Percentiles rank a stretch among this genome's conserved stretches.
phyloP scores from a whole-genome alignment of 441 rosid species.

The Mallotus japonicus region DNA sequence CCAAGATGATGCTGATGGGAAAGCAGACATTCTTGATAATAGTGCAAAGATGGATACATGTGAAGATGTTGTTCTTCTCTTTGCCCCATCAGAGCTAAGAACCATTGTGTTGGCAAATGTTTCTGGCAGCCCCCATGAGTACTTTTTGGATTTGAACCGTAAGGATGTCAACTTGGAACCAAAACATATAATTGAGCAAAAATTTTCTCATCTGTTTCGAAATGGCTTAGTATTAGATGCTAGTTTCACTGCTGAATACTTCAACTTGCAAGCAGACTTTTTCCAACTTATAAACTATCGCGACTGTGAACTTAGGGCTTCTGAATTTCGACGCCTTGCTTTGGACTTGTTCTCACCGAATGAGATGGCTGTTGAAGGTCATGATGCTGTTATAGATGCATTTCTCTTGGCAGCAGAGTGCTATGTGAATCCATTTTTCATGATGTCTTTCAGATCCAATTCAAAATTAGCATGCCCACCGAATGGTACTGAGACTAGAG shows the following conservation, averaged over 20 bases:
- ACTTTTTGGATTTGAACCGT: constrained; percentile 29
- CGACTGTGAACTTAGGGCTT: constrained; percentile 78
- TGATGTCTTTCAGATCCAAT: constrained; percentile 48
- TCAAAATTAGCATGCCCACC: constrained; percentile 27
- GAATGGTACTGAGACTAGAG: constrained; percentile 26
- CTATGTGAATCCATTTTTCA: constrained; percentile 78
- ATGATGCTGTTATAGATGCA: constrained; percentile 84
- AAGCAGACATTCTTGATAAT: constrained; percentile 47
- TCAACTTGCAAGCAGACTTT: constrained; percentile 69
- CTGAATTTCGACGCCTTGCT: constrained; percentile 80
- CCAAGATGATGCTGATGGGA: constrained; percentile 56
- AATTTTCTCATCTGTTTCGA: constrained; percentile 30
- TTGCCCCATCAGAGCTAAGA: constrained; percentile 66
- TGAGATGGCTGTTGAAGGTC: constrained; percentile 61
- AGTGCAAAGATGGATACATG: constrained; percentile 46
- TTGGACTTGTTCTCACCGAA: constrained; percentile 55
- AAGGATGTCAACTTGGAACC: constrained; percentile 41
- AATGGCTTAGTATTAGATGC: constrained; percentile 52
- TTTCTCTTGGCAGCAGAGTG: constrained; percentile 90
- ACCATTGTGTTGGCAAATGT: constrained; percentile 45
- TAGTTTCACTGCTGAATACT: constrained; percentile 52
- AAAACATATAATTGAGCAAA: constrained; percentile 36
- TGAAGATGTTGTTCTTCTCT: constrained; percentile 61
- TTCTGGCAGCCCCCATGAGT: constrained; percentile 35
- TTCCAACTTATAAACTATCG: constrained; percentile 57